Percentiles rank a stretch among this genome's conserved stretches.
Conservation (phyloP, 306 rosid genomes). For the Lathyrus oleraceus region DNA sequence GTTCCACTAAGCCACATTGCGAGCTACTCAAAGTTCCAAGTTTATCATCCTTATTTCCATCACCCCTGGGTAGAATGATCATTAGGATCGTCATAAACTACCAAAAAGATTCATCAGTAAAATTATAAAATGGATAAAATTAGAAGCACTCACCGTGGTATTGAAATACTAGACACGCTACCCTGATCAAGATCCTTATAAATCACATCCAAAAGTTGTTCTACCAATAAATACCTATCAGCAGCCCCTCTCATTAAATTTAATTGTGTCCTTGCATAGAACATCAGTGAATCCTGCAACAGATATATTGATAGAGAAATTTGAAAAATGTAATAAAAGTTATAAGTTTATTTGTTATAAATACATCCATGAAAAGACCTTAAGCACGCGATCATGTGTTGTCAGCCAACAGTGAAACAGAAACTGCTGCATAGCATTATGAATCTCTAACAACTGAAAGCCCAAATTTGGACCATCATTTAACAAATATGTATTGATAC, state of each 20-base stretch:
- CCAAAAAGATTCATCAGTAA: slow-evolving; percentile 31
- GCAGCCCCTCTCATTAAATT: slow-evolving; percentile 63
- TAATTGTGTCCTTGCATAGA: slow-evolving; percentile 75
- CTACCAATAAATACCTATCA: slow-evolving; percentile 65
- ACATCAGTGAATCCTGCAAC: slow-evolving; percentile 76
- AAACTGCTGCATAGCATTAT: slow-evolving; percentile 71
- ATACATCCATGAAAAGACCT: slow-evolving; percentile 50
- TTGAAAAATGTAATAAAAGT: slow-evolving; percentile 4
- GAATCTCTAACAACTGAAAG: slow-evolving; percentile 62
- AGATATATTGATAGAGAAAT: slow-evolving; percentile 12
- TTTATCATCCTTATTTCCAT: slow-evolving; percentile 75
- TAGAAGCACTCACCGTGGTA: slow-evolving; percentile 60
- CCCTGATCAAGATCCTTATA: slow-evolving; percentile 93
- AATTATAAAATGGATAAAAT: slow-evolving; percentile 11
- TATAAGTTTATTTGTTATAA: slow-evolving; percentile 19
- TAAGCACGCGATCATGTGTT: slow-evolving; percentile 86
- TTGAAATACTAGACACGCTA: slow-evolving; percentile 48
- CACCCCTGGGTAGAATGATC: slow-evolving; percentile 57
- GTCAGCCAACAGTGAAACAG: slow-evolving; percentile 80
- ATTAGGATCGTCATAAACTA: slow-evolving; percentile 20
- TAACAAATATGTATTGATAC: slow-evolving; percentile 74
- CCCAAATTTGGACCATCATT: slow-evolving; percentile 95
- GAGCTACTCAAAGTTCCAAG: slow-evolving; percentile 77
- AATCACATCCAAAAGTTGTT: slow-evolving; percentile 79
- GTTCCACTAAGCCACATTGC: slow-evolving; percentile 73